phyloP scores from a whole-genome alignment of 2,329 filamentous ascomycete genomes.

The Eutypella sp. region DNA sequence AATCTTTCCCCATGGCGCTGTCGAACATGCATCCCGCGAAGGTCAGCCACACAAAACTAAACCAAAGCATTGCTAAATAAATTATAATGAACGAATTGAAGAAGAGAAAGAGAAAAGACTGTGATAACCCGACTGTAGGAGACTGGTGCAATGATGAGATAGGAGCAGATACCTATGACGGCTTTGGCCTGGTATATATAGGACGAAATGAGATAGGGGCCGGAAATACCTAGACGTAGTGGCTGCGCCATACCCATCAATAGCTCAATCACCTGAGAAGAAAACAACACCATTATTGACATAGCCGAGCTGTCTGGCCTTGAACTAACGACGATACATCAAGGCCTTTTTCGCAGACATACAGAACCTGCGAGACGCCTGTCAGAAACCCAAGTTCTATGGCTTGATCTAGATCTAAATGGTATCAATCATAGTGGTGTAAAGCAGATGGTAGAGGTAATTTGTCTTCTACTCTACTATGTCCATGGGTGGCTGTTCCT shows the following conservation, averaged over 20 bases:
- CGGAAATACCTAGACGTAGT: neutral
- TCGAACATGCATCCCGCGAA: neutral
- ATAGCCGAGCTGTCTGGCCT: neutral
- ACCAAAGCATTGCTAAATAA: neutral
- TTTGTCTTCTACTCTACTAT: too few relatives aligned
- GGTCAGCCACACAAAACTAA: neutral
- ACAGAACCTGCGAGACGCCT: neutral
- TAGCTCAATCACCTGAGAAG: neutral
- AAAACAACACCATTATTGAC: neutral
- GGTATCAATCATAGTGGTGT: too few relatives aligned
- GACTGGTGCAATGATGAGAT: too few relatives aligned
- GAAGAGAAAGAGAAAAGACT: too few relatives aligned
- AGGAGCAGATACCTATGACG: too few relatives aligned
- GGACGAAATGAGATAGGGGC: neutral
- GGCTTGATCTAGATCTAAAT: neutral
- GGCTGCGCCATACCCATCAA: neutral
- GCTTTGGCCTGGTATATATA: too few relatives aligned
- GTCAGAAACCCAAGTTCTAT: neutral
- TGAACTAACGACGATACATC: neutral
- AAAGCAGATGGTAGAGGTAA: too few relatives aligned
- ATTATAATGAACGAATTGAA: too few relatives aligned
- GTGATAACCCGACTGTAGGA: too few relatives aligned
- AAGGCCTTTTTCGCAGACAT: neutral
- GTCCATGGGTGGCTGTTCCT: too few relatives aligned
- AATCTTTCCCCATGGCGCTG: slow-evolving; percentile 9